phyloP scores from a whole-genome alignment of 208 protist genomes.

The Strigomonas culicis region DNA sequence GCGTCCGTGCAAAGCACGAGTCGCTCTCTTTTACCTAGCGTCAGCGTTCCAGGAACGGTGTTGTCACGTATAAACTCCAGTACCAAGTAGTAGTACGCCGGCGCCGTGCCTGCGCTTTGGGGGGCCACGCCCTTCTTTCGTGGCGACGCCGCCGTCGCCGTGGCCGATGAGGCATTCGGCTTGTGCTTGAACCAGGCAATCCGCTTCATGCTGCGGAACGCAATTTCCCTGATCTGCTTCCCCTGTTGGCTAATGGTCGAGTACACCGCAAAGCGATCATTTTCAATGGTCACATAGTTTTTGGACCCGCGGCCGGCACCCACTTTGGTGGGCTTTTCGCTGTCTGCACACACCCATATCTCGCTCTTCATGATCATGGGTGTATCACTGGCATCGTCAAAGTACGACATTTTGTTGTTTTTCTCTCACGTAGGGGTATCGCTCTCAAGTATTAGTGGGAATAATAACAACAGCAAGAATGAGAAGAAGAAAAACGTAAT shows the following conservation, averaged over 20 bases:
- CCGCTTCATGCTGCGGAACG: slow-evolving; percentile 74
- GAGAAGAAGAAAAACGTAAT: slow-evolving; percentile 10
- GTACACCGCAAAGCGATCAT: slow-evolving; percentile 65
- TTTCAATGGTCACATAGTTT: slow-evolving; percentile 65
- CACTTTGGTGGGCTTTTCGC: slow-evolving; percentile 49
- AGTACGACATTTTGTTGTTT: slow-evolving; percentile 14
- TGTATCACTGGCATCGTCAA: slow-evolving; percentile 39
- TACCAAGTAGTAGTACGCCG: slow-evolving; percentile 73
- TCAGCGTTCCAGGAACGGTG: slow-evolving; percentile 17
- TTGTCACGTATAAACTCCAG: slow-evolving; percentile 76
- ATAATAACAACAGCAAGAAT: too few species aligned
- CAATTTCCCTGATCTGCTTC: slow-evolving; percentile 52
- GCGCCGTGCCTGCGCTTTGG: not conserved
- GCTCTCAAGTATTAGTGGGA: too few species aligned
- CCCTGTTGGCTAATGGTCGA: slow-evolving; percentile 45
- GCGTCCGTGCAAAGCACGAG: slow-evolving; percentile 81
- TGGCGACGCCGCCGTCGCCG: not conserved
- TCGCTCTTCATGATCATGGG: slow-evolving; percentile 70
- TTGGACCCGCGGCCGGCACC: slow-evolving; percentile 69
- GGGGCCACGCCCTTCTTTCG: not conserved
- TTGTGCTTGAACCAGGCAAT: slow-evolving; percentile 71
- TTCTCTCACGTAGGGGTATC: too few species aligned
- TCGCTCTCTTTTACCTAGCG: slow-evolving; percentile 60
- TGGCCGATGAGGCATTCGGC: slow-evolving; percentile 24
- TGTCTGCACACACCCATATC: slow-evolving; percentile 76